These are phyloP conservation scores for Sporobolomyces roseus DNA, from an alignment of 768 basidiomycete genomes.

Conservation along the genomic window DNA sequence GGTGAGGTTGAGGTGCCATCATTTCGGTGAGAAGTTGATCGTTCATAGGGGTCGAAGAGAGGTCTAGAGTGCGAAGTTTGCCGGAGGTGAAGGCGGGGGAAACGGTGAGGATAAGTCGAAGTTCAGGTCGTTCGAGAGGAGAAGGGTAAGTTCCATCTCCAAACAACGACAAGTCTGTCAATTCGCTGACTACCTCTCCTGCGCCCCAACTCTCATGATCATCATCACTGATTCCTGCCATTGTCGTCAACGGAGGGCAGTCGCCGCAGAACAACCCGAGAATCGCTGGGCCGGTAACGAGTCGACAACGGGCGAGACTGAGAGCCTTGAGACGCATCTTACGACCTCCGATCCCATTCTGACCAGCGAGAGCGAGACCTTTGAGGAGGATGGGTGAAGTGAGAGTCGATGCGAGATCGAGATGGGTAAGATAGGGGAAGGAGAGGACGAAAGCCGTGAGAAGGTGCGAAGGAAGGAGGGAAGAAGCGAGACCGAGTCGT, in stretches of 20 bases:
- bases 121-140: slow-evolving; percentile 64
- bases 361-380: slow-evolving; percentile 59
- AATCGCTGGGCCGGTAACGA: slow-evolving; percentile 74
- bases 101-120: slow-evolving; percentile 61
- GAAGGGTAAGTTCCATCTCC: slow-evolving; percentile 80
- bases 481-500: slow-evolving; percentile 75
- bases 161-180: slow-evolving; percentile 79
- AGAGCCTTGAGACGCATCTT: slow-evolving; percentile 71
- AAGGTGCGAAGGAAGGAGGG: slow-evolving; percentile 65
- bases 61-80: slow-evolving; percentile 76
- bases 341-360: slow-evolving; percentile 40
- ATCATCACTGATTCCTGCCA: slow-evolving; percentile 28
- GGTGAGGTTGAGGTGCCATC: slow-evolving; percentile 62
- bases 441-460: slow-evolving; percentile 71
- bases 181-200: slow-evolving; percentile 36
- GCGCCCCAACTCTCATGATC: slow-evolving; percentile 33
- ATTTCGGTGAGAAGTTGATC: slow-evolving; percentile 54
- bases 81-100: slow-evolving; percentile 79
- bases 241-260: slow-evolving; percentile 37
- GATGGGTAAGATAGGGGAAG: slow-evolving; percentile 79
- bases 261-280: slow-evolving; percentile 50
- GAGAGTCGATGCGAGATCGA: slow-evolving; percentile 88
- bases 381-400: slow-evolving; percentile 69
- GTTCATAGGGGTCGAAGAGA: slow-evolving; percentile 77
- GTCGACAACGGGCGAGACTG: slow-evolving; percentile 78